These are phyloP conservation scores for Brassica carinata DNA, from an alignment of 345 rosid species.

Conservation along the genomic window DNA sequence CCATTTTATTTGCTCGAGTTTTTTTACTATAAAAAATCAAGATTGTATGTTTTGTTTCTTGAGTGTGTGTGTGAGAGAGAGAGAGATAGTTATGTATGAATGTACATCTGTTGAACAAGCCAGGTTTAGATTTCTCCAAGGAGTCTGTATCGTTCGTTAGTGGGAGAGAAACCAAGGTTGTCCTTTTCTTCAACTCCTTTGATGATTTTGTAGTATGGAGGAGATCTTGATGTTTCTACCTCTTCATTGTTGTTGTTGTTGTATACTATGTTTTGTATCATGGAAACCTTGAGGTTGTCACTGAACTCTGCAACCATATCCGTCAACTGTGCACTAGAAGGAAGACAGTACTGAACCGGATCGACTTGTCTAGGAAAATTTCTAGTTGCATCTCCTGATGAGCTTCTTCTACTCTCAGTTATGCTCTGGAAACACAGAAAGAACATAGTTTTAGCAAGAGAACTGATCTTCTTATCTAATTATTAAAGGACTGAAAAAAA, in stretches of 20 bases:
- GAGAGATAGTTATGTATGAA: neutral
- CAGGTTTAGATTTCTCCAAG: constrained; percentile 21
- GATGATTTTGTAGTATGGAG: constrained; percentile 20
- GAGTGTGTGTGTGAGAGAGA: constrained; percentile 14
- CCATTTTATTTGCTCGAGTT: constrained; percentile 7
- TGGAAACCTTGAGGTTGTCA: constrained; percentile 42
- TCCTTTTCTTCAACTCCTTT: constrained; percentile 28
- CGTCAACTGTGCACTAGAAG: constrained; percentile 55
- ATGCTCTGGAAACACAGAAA: constrained; percentile 49
- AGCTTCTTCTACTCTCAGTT: constrained; percentile 51
- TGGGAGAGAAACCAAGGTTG: constrained; percentile 7
- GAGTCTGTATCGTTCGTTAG: constrained; percentile 37
- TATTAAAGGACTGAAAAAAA: neutral
- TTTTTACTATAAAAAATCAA: neutral
- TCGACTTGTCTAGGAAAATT: constrained; percentile 76
- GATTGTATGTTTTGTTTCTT: constrained; percentile 26
- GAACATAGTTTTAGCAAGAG: neutral
- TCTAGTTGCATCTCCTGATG: constrained; percentile 48
- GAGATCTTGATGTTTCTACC: constrained; percentile 44
- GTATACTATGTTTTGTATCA: constrained; percentile 66
- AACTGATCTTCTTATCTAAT: neutral
- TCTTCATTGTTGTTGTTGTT: constrained; percentile 67
- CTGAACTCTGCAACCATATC: constrained; percentile 69
- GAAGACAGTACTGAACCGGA: constrained; percentile 58
- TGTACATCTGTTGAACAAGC: constrained; percentile 3